Base-by-base conservation (phyloP, 2,329 filamentous ascomycete species). In the Exophiala oligosperma region DNA sequence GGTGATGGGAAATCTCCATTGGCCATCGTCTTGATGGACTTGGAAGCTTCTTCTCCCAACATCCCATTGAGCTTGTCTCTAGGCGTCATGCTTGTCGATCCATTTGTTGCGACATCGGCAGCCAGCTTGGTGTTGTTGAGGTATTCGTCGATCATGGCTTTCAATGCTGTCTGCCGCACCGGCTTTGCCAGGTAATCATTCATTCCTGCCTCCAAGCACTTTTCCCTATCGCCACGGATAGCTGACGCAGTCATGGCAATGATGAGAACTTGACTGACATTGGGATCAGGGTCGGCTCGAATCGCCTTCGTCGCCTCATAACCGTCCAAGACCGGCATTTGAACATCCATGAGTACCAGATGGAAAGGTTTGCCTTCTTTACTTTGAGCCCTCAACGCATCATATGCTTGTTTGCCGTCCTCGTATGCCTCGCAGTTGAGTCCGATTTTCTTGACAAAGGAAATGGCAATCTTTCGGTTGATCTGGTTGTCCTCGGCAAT, bases 181-280 rank as follows among this genome's bases (percentile, higher is more conserved):
- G 93, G 93, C 72, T 97, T 97, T 14, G 93, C 92, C 1, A 97
- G 83, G 68, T 97, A 97, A 69, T 97, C 94, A 73, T 97, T 96
- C 93, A 97, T 97, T 46, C 93, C 93, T 1, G 91, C 91, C 50
- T 92, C 91, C n/a, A 97, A 78, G 67, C 93, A 97, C 75, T 96
- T 97, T 72, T 97, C 93, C 49, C 92, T 83, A 71, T 97, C 93
- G 17, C 93, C 93, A 71, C 94, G 90, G 61, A 97, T 97, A 2
- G 93, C 93, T 26, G 88, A 92, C 1, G 93, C 93, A 1, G 93
- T 97, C 93, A 97, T 97, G 54, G 93, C 93, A 67, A 97, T 97
- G 49, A 97, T 90, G n/a, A 97, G 79, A 1, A 95, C 85, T 64
- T 90, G 87, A 52, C 90, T 83, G 9, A 97, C 91, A 6, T 84